Evolutionary conservation across 805 yeast genomes (phyloP), one percentile per base, ranked within the genome.

Genomic region (Lachancea lanzarotensis): DNA sequence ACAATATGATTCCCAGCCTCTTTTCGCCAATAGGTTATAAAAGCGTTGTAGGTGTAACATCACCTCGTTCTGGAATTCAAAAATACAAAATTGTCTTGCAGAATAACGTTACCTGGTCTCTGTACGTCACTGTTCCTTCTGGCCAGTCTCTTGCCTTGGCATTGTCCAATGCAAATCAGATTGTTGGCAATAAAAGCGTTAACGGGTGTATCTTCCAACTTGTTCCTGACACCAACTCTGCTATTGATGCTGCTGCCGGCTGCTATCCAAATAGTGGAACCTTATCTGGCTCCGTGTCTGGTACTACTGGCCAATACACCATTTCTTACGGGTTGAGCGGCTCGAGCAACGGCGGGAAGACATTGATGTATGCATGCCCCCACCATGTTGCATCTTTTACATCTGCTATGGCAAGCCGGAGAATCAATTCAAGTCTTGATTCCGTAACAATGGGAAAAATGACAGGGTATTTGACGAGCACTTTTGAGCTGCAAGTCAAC

Each of bases 21-120:
- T 71, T 73, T n/a, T 76, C 85, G 19, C 74, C 72, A 25, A 83
- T 84, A 22, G 95, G 95, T 0, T 69, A 84, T 43, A 76, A 73
- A 48, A 66, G 68, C 16, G 69, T 83, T 45, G 65, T 67, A 2
- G 67, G 63, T 26, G 61, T 54, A 1, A 67, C 69, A 1, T 61
- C 68, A 2, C 65, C 72, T 20, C 58, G 71, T 48, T 44, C 71
- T 38, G 63, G 72, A 16, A 58, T 73, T n/a, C 59, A 66, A 45
- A 86, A 83, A 59, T 85, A 79, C 57, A 62, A 69, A 19, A 71
- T 75, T 3, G 65, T 68, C 7, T 69, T 87, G 43, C 72, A 73
- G 52, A 79, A 81, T 59, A 76, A 72, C 27, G 70, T 71, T 13
- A 69, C 62, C 13, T 87, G 95, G 93, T 67, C 78, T n/a, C 66